Evolutionary conservation across 495 filamentous ascomycete genomes (phyloP), one percentile per base, ranked within the genome.

Genomic region (Arthonia radiata): DNA sequence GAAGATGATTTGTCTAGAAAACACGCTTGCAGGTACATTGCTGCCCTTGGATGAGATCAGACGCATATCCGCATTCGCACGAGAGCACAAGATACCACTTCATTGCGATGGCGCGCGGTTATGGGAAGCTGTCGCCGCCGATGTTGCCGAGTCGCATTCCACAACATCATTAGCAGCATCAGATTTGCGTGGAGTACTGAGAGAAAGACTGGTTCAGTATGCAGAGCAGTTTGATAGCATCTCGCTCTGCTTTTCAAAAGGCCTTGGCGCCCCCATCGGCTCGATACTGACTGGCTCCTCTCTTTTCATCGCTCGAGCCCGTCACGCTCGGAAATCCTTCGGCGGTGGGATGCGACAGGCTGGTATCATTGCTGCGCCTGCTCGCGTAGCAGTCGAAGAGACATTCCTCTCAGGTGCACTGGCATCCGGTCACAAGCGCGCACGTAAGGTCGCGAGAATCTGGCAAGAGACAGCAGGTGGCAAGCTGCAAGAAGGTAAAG

Each of bases 101-200:
- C 81, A 92, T 47, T 56, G 79, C 26, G 81, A 92, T 35, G 82
- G 82, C 4, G 82, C 82, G 1, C 47, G 82, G 23, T 43, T 93
- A 15, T 93, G 49, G 49, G 48, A 53, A 25, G 49, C 48, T 5
- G 47, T 48, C 15, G 49, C 40, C 1, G 42, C 48, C 2, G 48
- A 44, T 2, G 44, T 42, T 5, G 82, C 34, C 73, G n/a, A n/a
- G n/a, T n/a, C n/a, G n/a, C n/a, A n/a, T n/a, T n/a, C n/a, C n/a
- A n/a, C n/a, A n/a, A n/a, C n/a, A n/a, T n/a, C n/a, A n/a, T n/a
- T n/a, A n/a, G n/a, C n/a, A n/a, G n/a, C n/a, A n/a, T n/a, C n/a
- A n/a, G n/a, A n/a, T n/a, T n/a, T n/a, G n/a, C n/a, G n/a, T n/a
- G n/a, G n/a, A n/a, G n/a, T n/a, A n/a, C n/a, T n/a, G n/a, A n/a